Evolutionary conservation across 1,139 yeast species (phyloP).

Genomic region (Wickerhamomyces sp.): DNA sequence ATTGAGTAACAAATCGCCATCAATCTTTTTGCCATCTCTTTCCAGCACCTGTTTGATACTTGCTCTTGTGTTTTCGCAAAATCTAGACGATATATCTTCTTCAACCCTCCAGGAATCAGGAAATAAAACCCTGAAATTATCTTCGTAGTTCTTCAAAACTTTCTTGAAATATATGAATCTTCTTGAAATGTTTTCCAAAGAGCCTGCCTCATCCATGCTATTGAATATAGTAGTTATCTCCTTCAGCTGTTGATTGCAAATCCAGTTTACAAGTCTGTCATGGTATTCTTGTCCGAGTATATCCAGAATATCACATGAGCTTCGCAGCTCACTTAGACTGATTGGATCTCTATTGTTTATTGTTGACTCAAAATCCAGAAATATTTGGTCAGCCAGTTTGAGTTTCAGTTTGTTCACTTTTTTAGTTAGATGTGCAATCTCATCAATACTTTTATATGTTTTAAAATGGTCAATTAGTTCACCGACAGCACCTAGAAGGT

Average conservation of each 20-base stretch:
- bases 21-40: constrained; percentile 31
- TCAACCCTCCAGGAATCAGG: constrained; percentile 72
- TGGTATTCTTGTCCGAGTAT: constrained; percentile 57
- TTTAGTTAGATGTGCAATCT: constrained; percentile 66
- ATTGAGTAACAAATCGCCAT: constrained; percentile 56
- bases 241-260: constrained; percentile 60
- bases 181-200: constrained; percentile 78
- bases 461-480: constrained; percentile 76
- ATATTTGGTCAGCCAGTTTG: constrained; percentile 66
- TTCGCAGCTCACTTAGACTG: constrained; percentile 27
- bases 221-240: constrained; percentile 76
- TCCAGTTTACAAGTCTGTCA: constrained; percentile 68
- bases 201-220: constrained; percentile 86
- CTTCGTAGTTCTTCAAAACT: constrained; percentile 56
- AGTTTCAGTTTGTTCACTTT: constrained; percentile 61
- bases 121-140: constrained; percentile 50
- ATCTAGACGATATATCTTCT: constrained; percentile 52
- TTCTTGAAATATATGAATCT: constrained; percentile 79
- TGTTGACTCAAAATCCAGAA: constrained; percentile 60
- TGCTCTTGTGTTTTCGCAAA: constrained; percentile 64
- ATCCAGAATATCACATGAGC: constrained; percentile 72
- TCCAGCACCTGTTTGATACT: constrained; percentile 50
- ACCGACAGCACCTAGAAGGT: constrained; percentile 69
- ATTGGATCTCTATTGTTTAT: constrained; percentile 29
- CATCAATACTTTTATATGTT: constrained; percentile 79